phyloP scores from a whole-genome alignment of 768 basidiomycete species.

The Boletus subparvulus region DNA sequence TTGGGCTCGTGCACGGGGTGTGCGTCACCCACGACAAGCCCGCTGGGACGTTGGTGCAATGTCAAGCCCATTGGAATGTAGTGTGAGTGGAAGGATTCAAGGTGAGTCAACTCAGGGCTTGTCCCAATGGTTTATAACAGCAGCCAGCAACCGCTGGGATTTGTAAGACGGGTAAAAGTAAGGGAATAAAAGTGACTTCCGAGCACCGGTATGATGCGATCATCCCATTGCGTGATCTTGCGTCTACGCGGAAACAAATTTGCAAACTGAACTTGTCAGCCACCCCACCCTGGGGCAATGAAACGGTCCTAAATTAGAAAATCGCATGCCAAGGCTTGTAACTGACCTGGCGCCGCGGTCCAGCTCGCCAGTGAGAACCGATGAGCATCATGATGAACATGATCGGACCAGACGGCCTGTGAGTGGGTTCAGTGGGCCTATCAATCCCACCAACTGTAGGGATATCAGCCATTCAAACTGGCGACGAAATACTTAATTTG shows the following conservation, averaged over 20 bases:
- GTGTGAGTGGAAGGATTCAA: background rate
- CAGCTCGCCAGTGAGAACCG: background rate
- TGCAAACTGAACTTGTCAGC: constrained; percentile 2
- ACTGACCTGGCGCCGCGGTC: background rate
- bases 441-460: background rate
- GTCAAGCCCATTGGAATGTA: constrained; percentile 19
- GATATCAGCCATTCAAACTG: background rate
- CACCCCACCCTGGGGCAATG: background rate
- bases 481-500: background rate
- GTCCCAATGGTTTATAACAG: constrained; percentile 7
- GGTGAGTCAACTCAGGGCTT: background rate
- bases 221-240: constrained; percentile 34
- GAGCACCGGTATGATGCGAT: constrained; percentile 16
- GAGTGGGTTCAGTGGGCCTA: background rate
- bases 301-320: background rate
- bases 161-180: background rate
- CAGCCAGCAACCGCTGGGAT: background rate
- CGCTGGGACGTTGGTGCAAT: background rate
- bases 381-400: background rate
- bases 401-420: background rate
- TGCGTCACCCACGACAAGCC: background rate
- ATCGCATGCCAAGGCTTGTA: background rate
- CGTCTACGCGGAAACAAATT: constrained; percentile 16
- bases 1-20: constrained; percentile 22
- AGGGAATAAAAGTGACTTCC: background rate